A percentile compares a stretch with the other conserved stretches of the same genome.
phyloP scores from a whole-genome alignment of 208 protist genomes.

The Leishmania amazonensis region DNA sequence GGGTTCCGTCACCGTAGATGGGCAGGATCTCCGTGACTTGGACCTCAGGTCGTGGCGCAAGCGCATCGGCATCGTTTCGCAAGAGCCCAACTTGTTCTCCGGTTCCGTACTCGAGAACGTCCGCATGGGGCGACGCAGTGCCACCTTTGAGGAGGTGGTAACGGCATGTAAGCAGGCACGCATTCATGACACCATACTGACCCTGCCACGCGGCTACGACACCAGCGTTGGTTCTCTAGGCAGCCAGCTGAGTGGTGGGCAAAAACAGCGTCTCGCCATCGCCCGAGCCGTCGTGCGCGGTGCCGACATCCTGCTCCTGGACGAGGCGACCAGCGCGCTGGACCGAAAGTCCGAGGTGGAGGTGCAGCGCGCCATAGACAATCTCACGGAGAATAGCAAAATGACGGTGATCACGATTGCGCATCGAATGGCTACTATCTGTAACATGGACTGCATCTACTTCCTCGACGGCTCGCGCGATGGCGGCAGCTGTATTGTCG shows the following conservation, averaged over 20 bases:
- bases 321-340: conserved; percentile 92
- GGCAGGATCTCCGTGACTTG: conserved; percentile 56
- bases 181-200: conserved; percentile 87
- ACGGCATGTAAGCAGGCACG: conserved; percentile 66
- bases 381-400: conserved; percentile 56
- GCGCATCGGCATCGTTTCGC: conserved; percentile 84
- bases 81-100: conserved; percentile 82
- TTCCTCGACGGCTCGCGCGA: conserved; percentile 57
- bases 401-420: conserved; percentile 90
- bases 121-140: conserved; percentile 56
- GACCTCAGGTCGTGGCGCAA: conserved; percentile 54
- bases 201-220: conserved; percentile 83
- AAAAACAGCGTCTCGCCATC: conserved; percentile 93
- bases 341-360: conserved; percentile 90
- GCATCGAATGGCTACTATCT: conserved; percentile 89
- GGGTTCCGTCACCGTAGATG: conserved; percentile 73
- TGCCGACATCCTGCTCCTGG: conserved; percentile 83
- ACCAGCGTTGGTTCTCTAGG: conserved; percentile 83
- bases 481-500: conserved; percentile 53
- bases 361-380: conserved; percentile 77
- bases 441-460: conserved; percentile 88
- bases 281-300: conserved; percentile 78
- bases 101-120: conserved; percentile 77
- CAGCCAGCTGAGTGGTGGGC: conserved; percentile 81
- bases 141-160: conserved; percentile 77